Evolutionary conservation across 1,284 basidiomycete genomes (phyloP).

Genomic region (Farysia itapuensis): DNA sequence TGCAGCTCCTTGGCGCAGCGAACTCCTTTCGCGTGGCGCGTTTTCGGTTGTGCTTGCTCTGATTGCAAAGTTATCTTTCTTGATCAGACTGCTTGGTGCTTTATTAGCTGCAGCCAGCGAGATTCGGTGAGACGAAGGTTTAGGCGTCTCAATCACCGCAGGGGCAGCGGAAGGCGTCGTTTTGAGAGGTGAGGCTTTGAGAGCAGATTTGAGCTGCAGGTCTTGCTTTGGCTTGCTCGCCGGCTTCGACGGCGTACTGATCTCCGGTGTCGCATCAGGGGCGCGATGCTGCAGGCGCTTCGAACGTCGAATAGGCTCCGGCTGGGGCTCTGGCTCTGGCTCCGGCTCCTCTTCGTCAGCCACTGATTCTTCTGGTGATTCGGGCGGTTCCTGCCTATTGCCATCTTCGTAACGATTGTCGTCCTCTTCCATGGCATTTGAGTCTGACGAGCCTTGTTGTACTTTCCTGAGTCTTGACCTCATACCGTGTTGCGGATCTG

Average conservation of each 20-base stretch:
- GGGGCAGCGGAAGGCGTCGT: constrained; percentile 3
- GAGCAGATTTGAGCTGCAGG: constrained; percentile 26
- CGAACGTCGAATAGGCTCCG: constrained; percentile 22
- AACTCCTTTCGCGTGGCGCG: constrained; percentile 39
- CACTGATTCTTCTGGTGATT: background rate
- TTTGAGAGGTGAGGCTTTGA: constrained; percentile 30
- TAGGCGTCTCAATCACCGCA: constrained; percentile 10
- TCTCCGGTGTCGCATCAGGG: constrained; percentile 7
- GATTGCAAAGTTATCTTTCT: constrained; percentile 45
- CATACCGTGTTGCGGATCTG: constrained; percentile 23
- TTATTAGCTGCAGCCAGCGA: constrained; percentile 26
- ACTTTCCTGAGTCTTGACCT: constrained; percentile 23
- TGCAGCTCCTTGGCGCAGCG: constrained; percentile 48
- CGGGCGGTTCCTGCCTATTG: too few relatives aligned
- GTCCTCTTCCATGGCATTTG: constrained; percentile 1
- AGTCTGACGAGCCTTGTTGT: background rate
- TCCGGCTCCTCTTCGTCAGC: constrained; percentile 11
- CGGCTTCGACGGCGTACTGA: constrained; percentile 1
- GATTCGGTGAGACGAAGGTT: constrained; percentile 27
- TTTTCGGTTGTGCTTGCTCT: constrained; percentile 20
- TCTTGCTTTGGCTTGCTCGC: constrained; percentile 8
- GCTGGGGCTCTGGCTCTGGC: constrained; percentile 7
- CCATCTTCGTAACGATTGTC: constrained; percentile 9
- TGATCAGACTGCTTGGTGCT: constrained; percentile 9
- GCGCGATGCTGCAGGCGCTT: constrained; percentile 14